A percentile compares a stretch with the other conserved stretches of the same genome.
phyloP scores from a whole-genome alignment of 495 filamentous ascomycete genomes.

The Neurospora sp. region DNA sequence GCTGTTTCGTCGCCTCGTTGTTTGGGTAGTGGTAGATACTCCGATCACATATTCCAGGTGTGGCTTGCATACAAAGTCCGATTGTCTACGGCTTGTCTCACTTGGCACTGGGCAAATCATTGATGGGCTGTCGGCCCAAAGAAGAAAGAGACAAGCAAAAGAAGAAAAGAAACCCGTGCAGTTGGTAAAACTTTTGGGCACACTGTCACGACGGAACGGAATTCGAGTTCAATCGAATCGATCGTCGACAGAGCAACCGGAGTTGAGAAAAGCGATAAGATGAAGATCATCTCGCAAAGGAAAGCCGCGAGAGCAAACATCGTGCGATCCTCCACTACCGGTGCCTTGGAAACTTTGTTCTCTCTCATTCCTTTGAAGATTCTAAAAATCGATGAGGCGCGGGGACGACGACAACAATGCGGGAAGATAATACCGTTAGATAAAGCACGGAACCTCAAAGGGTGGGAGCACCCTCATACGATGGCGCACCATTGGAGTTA shows the following conservation, averaged over 20 bases:
- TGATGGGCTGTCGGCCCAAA: neutral
- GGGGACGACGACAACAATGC: neutral
- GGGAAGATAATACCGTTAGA: neutral
- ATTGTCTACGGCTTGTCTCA: neutral
- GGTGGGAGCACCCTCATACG: neutral
- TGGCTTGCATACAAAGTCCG: neutral
- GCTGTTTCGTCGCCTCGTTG: neutral
- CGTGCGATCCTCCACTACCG: neutral
- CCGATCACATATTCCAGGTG: neutral
- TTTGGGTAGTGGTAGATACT: neutral
- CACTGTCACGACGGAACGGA: neutral
- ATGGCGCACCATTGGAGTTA: neutral
- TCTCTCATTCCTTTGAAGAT: neutral
- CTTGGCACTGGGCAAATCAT: neutral
- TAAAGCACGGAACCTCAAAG: neutral
- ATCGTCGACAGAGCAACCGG: neutral
- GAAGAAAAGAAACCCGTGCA: neutral
- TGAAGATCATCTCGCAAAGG: neutral
- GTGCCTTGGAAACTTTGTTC: neutral
- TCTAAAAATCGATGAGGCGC: neutral
- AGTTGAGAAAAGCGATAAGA: neutral
- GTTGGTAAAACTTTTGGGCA: neutral
- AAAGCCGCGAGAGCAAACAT: neutral
- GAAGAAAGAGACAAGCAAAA: neutral
- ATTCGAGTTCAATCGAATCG: neutral